Base-by-base conservation (phyloP, 2,329 filamentous ascomycete genomes). In the Lasiodiplodia gonubiensis region DNA sequence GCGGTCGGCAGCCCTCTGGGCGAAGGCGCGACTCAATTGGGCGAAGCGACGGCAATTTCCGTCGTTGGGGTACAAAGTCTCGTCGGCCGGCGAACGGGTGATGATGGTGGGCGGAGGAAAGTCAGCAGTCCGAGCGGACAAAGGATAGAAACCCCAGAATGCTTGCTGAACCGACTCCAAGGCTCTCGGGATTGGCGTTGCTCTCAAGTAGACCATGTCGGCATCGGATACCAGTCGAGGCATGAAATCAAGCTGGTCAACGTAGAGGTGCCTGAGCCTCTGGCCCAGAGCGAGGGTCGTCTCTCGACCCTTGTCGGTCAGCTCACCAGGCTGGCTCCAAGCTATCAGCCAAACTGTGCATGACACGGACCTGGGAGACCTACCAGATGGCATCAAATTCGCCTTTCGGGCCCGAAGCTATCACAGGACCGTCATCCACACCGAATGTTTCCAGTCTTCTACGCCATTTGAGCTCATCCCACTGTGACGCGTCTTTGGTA, bases 361-460 rank as follows among this genome's bases (percentile, higher is more conserved):
- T 3, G 37, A 21, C 16, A 18, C 14, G n/a, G 18, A 30, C 3
- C 8, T 39, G 18, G 4, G 18, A 49, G 33, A 87, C 85, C 77
- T 90, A 91, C 84, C 94, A 99, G 69, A 98, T 86, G 51, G 85
- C 86, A 76, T 97, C 92, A n/a, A 90, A 84, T 75, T 92, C 86
- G 69, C 89, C 90, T 0, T 80, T 78, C 7, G 90, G 87, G 0
- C 92, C 92, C 1, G 85, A 79, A 8, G 91, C 91, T 57, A 93
- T 81, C 33, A 90, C 81, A 3, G 93, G 88, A n/a, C 74, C 74
- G 68, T 88, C 85, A 70, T 89, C 82, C 21, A 81, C 76, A 3
- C 90, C 91, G 77, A 97, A 95, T 0, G 91, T 91, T 80, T 99
- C 95, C 57, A 97, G 85, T 55, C 91, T 88, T 69, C 93, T 87